Evolutionary conservation across 2,329 filamentous ascomycete species (phyloP).

Genomic region (Curvularia sp.): DNA sequence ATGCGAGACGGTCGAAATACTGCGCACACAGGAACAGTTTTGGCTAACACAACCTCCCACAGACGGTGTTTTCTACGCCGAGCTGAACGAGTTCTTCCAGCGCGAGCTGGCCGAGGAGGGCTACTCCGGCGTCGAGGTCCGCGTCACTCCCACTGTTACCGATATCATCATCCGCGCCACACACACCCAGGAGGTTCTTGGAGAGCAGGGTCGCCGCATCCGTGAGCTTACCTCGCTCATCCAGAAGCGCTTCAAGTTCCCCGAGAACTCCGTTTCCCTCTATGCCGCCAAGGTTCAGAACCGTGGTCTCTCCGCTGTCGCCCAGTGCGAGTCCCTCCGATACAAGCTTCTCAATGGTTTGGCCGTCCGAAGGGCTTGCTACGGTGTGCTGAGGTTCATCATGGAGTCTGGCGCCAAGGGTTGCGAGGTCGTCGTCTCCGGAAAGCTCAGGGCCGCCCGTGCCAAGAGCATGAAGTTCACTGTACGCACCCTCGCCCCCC

Average conservation of each 20-base stretch:
- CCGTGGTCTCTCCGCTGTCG: conserved; percentile 98
- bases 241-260: conserved; percentile 99
- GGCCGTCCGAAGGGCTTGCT: conserved; percentile 97
- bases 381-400: conserved; percentile 99
- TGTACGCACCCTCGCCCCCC: conserved; percentile 58
- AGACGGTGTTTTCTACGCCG: conserved; percentile 99
- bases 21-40: conserved; percentile 26
- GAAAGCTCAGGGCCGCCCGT: conserved; percentile 98
- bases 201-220: conserved; percentile 99
- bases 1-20: conserved; percentile 15
- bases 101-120: conserved; percentile 99
- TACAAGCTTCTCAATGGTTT: conserved; percentile 99
- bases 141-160: conserved; percentile 99
- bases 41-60: conserved; percentile 35
- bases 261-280: conserved; percentile 99
- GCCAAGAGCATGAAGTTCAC: conserved; percentile 99
- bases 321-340: conserved; percentile 99
- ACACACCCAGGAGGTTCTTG: conserved; percentile 99
- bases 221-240: conserved; percentile 99
- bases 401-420: conserved; percentile 99
- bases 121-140: conserved; percentile 99
- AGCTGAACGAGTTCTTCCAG: conserved; percentile 99
- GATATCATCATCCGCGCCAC: conserved; percentile 99
- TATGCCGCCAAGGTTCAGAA: conserved; percentile 99
- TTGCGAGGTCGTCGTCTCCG: conserved; percentile 98